These are phyloP conservation scores for Acanthamoeba castellanii DNA, from an alignment of 208 protist species.

Conservation along the genomic window DNA sequence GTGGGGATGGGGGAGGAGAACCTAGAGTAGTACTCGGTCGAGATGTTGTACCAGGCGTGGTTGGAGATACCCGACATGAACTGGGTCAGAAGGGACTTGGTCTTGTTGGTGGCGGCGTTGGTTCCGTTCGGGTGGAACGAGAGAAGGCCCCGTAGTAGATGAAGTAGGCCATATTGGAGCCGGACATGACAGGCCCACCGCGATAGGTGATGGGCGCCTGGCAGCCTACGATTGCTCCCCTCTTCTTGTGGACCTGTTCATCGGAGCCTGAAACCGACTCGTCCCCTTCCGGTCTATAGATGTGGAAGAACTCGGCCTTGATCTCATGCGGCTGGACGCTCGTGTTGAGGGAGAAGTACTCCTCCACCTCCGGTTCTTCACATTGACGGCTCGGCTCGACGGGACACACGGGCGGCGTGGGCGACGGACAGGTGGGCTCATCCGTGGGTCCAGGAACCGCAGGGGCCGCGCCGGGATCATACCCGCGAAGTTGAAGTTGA, in stretches of 20 bases:
- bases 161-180: not conserved
- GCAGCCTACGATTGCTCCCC: not conserved
- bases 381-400: not conserved
- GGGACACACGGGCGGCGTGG: not conserved
- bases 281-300: not conserved
- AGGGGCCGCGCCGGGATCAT: not conserved
- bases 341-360: conserved; percentile 11
- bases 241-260: not conserved
- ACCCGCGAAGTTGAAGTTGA: conserved; percentile 44
- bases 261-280: not conserved
- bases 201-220: not conserved
- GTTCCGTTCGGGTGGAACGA: not conserved
- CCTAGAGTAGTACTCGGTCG: conserved; percentile 50
- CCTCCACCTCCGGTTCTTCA: not conserved
- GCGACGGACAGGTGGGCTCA: not conserved
- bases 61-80: not conserved
- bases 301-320: not conserved
- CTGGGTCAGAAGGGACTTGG: not conserved
- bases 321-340: not conserved
- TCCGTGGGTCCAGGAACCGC: not conserved
- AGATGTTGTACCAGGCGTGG: conserved; percentile 10
- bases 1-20: not conserved
- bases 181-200: not conserved
- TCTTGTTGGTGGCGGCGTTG: not conserved
- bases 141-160: conserved; percentile 36